Base-by-base conservation (phyloP, 2,329 filamentous ascomycete species). In the Aspergillus fumigatiaffinis region DNA sequence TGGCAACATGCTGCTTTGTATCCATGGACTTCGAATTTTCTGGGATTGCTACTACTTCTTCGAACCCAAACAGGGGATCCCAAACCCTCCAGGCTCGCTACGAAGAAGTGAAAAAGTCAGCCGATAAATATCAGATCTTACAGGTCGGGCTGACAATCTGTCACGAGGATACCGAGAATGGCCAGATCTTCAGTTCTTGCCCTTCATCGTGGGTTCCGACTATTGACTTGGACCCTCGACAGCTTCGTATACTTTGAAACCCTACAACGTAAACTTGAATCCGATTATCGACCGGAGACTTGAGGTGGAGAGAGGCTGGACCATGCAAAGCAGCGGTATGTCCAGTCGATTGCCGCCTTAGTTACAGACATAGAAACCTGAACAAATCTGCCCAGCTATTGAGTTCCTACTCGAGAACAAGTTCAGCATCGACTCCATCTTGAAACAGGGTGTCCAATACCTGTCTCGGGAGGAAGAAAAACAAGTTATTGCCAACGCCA, bases 81-180 rank as follows among this genome's bases (percentile, higher is more conserved):
- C 79, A 79, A 32, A 80, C 79, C 3, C 72, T 89, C 1, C 82
- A 88, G 63, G 75, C 86, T 47, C 80, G 83, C 55, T 89, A 89
- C 66, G 71, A 76, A 10, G 85, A 89, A 60, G 78, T 79, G 56
- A 87, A 84, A 67, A 73, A 73, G 28, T 84, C 84, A 2, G 86
- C 86, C 3, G 81, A 87, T 59, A 80, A 79, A 42, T 89, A 85
- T 64, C 82, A 86, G 59, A 82, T 89, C 52, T 74, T 89, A 2
- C 87, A 89, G 67, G 73, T 88, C 54, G 87, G 87, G n/a, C 72
- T 89, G 56, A 89, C 87, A 0, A 82, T 85, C 64, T 84, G 84
- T n/a, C 76, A 77, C 53, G 83, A 88, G 67, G 80, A 86, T 68
- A 62, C 67, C 6, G 71, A 79, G 9, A 79, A 77, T 66, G 80